phyloP scores from a whole-genome alignment of 2,329 filamentous ascomycete genomes.

The Tolypocladium sp. region DNA sequence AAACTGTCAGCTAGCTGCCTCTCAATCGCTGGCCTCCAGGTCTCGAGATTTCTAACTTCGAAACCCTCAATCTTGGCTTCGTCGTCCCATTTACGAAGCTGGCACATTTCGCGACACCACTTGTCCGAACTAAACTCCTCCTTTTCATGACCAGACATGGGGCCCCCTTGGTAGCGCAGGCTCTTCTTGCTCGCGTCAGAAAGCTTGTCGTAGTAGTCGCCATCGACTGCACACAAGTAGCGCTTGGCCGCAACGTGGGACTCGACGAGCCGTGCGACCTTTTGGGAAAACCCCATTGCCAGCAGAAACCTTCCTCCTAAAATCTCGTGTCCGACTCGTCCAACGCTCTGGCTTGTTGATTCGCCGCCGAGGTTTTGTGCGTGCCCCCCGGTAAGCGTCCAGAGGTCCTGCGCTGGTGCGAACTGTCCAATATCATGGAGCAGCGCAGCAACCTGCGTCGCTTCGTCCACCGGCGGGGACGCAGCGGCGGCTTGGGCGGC shows the following conservation, averaged over 20 bases:
- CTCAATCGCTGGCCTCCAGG: slow-evolving; percentile 1
- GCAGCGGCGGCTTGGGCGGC: slow-evolving; percentile 5
- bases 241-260: slow-evolving; percentile 10
- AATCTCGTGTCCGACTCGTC: slow-evolving; percentile 8
- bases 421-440: slow-evolving; percentile 11
- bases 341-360: slow-evolving; percentile 3
- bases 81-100: slow-evolving; percentile 9
- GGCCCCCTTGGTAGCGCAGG: slow-evolving; percentile 8
- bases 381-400: slow-evolving; percentile 2
- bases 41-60: slow-evolving; percentile 1
- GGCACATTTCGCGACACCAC: slow-evolving; percentile 10
- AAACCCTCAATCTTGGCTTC: slow-evolving; percentile 7
- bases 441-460: slow-evolving; percentile 10
- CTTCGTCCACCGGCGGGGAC: slow-evolving; percentile 8
- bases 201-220: slow-evolving; percentile 5
- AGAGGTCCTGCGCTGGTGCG: slow-evolving; percentile 6
- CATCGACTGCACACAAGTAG: slow-evolving; percentile 10
- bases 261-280: slow-evolving; percentile 8
- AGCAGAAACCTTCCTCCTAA: slow-evolving; percentile 6
- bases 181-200: slow-evolving; percentile 11
- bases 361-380: slow-evolving; percentile 7
- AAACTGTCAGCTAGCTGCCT: no score
- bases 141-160: slow-evolving; percentile 5
- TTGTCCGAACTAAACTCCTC: slow-evolving; percentile 2
- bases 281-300: slow-evolving; percentile 7